Evolutionary conservation across 2,329 filamentous ascomycete species (phyloP).

Genomic region (Pseudogymnoascus sp.): DNA sequence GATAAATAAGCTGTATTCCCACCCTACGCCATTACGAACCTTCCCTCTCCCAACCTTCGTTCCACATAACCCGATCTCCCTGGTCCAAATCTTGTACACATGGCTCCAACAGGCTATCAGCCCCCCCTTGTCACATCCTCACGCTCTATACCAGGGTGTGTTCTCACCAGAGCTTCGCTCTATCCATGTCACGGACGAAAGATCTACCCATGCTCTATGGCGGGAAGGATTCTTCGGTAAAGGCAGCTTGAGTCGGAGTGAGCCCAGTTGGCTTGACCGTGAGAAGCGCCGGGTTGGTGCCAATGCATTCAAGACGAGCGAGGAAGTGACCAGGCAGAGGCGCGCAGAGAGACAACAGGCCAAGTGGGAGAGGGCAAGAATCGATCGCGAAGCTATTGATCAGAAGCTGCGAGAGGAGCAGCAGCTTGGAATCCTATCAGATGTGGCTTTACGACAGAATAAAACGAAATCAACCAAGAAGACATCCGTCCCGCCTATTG

Average conservation of each 20-base stretch:
- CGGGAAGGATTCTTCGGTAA: constrained; percentile 97
- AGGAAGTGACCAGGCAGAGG: constrained; percentile 68
- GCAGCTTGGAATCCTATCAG: not conserved
- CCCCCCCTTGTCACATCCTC: constrained; percentile 55
- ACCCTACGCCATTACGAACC: constrained; percentile 70
- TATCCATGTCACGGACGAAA: constrained; percentile 71
- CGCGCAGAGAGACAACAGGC: constrained; percentile 72
- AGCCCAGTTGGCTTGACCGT: constrained; percentile 83
- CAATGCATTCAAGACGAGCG: constrained; percentile 61
- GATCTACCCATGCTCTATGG: constrained; percentile 76
- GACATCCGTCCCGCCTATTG: constrained; percentile 16
- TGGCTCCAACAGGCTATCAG: constrained; percentile 66
- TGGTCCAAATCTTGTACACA: constrained; percentile 69
- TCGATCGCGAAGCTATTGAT: constrained; percentile 76
- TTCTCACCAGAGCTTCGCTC: constrained; percentile 79
- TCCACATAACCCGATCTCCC: constrained; percentile 83
- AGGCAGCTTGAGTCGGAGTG: constrained; percentile 83
- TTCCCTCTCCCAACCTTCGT: constrained; percentile 83
- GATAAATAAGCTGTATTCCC: constrained; percentile 67
- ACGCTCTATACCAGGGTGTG: constrained; percentile 58
- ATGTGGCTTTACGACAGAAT: not conserved
- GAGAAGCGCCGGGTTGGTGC: constrained; percentile 66
- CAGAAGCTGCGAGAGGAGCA: constrained; percentile 52
- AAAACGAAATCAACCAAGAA: not conserved
- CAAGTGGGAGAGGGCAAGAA: constrained; percentile 86